Base-by-base conservation (phyloP, 2,329 filamentous ascomycete species). In the Calonectria hongkongensis region DNA sequence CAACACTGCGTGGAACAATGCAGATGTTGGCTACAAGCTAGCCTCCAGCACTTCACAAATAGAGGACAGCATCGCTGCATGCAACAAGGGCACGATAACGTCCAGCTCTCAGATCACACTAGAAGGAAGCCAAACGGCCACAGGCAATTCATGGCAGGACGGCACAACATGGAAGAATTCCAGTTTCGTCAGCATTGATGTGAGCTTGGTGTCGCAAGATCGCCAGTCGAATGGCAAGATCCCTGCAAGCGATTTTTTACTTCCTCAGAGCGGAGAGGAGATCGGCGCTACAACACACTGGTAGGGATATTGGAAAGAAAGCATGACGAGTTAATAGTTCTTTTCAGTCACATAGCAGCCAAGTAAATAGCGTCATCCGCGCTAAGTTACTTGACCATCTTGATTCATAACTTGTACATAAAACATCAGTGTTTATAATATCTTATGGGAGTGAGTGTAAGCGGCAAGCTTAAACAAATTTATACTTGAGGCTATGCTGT, bases 1-100 rank as follows among this genome's bases (percentile, higher is more conserved):
- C 67, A 87, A 87, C 79, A 88, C 86, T 1, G 86, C 86, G 4
- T 88, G 84, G 83, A 85, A 85, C 73, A 88, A 88, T 64, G 82
- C 79, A 5, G 85, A 83, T 36, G 81, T 84, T 18, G 85, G 86
- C 10, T 86, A 85, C 79, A 80, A 84, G 68, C 81, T 85, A 71
- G 76, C 77, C 33, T 80, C 78, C 21, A 81, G 83, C 28, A 79
- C 79, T 2, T 81, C 82, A 2, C 82, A 78, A 7, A 75, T 87
- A 28, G 82, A 74, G 13, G 78, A 79, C 70, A 86, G 85, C 74
- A 80, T 87, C 62, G 84, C 85, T 8, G 83, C 81, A 0, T 76
- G 21, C 48, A 75, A 75, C 71, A 43, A 50, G 16, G 65, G n/a
- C 25, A 60, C 71, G 16, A 73, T 67, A 25, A 85, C 85, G 47